phyloP scores from a whole-genome alignment of 2,329 filamentous ascomycete genomes.

The Calonectria ilicicola region DNA sequence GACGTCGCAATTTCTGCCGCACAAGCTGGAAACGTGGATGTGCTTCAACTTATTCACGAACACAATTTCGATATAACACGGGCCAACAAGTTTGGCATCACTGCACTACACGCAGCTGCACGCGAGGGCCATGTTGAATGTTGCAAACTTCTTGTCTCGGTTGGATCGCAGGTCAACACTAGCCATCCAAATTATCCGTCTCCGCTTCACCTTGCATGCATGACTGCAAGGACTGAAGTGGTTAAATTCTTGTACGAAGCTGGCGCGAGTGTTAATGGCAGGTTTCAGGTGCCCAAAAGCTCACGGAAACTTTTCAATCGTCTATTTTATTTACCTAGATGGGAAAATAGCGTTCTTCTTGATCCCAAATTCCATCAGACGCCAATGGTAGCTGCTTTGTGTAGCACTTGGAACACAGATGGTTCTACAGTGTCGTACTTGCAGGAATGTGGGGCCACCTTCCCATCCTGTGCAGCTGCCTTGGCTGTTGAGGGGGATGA shows the following conservation, averaged over 20 bases:
- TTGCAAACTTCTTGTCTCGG: neutral
- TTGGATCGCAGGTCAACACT: neutral
- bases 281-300: neutral
- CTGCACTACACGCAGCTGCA: neutral
- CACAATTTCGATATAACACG: neutral
- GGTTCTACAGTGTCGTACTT: neutral
- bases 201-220: neutral
- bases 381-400: neutral
- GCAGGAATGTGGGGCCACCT: neutral
- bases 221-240: neutral
- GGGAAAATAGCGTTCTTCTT: too few relatives aligned
- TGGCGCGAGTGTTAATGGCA: neutral
- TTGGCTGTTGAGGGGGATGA: neutral
- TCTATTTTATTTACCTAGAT: too few relatives aligned
- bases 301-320: too few relatives aligned
- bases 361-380: neutral
- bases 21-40: neutral
- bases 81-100: neutral
- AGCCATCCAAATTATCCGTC: neutral
- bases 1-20: neutral
- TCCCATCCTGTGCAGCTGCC: neutral
- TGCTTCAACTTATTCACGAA: neutral
- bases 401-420: fast-evolving
- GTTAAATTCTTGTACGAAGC: neutral
- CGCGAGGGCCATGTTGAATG: neutral